Evolutionary conservation across 2,329 filamentous ascomycete species (phyloP), one percentile per base, ranked within the genome.

Genomic region (Thielaviopsis euricoi): DNA sequence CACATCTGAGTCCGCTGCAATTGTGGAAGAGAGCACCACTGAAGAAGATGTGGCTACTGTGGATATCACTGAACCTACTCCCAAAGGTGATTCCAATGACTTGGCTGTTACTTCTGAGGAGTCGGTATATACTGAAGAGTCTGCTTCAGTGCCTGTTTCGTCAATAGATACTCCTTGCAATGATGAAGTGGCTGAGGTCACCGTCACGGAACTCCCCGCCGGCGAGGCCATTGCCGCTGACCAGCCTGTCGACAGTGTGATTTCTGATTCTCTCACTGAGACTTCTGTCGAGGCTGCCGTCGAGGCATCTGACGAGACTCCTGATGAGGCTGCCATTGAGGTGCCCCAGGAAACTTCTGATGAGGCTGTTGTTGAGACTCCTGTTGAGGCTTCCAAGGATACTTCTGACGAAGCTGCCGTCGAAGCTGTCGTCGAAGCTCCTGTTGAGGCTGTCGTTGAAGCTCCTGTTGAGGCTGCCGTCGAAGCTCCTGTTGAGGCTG

Each of bases 61-160:
- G 29, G 29, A 33, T 6, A 10, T 33, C 29, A 33, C 29, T 10
- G 29, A 33, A 33, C 2, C 29, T 6, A 10, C 7, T 10, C 29
- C 29, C 12, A 10, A 33, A 6, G 29, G 7, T 10, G 7, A 33
- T 33, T 6, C 29, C 7, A 6, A 33, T 10, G 29, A 33, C 9
- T 6, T 33, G 29, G 29, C 7, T 33, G 7, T 51, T 23, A 55
- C 23, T 15, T 10, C 40, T 15, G 29, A 49, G 19, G 57, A 40
- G 5, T 7, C 56, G 33, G 56, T 33, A 10, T 33, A 6, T 10
- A 33, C 9, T 33, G 29, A 55, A 53, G 58, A 61, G 55, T 54
- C 64, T 17, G 62, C 64, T 51, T 58, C 62, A 56, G 59, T 63
- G 59, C 56, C 61, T 23, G 61, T 33, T 33, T 5, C 63, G 56